Conservation (phyloP, 257 asterid species). For the Nicotiana tabacum region DNA sequence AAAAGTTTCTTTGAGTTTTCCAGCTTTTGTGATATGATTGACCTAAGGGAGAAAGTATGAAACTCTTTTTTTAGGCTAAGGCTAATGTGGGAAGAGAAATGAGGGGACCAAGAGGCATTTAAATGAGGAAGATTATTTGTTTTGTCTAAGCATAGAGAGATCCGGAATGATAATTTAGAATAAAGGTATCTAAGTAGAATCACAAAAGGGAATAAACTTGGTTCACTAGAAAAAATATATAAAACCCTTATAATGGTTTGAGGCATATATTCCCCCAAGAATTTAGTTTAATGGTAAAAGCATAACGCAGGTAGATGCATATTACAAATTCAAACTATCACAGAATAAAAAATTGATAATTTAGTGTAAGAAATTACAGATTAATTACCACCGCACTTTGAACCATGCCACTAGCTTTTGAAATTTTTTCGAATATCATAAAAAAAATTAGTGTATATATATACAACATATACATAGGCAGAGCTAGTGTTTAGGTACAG, state of each 20-base stretch:
- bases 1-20: neutral
- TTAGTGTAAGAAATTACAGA: too few species aligned
- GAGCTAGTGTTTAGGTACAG: too few species aligned
- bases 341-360: too few species aligned
- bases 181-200: conserved; percentile 66
- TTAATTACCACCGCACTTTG: too few species aligned
- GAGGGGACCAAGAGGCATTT: conserved; percentile 17
- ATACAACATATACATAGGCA: too few species aligned
- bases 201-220: conserved; percentile 41
- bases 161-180: conserved; percentile 35
- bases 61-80: neutral
- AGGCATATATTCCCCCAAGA: neutral
- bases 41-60: neutral
- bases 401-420: too few species aligned
- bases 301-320: too few species aligned
- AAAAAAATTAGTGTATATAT: too few species aligned
- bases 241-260: neutral
- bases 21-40: conserved; percentile 8
- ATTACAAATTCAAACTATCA: too few species aligned
- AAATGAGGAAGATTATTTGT: conserved; percentile 9
- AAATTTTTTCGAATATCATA: too few species aligned
- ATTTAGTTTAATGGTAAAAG: too few species aligned
- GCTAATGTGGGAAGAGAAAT: conserved; percentile 5
- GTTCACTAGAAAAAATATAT: conserved; percentile 6
- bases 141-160: conserved; percentile 41